Conservation (phyloP, 1,284 basidiomycete genomes). For the Rhodofomes roseus region DNA sequence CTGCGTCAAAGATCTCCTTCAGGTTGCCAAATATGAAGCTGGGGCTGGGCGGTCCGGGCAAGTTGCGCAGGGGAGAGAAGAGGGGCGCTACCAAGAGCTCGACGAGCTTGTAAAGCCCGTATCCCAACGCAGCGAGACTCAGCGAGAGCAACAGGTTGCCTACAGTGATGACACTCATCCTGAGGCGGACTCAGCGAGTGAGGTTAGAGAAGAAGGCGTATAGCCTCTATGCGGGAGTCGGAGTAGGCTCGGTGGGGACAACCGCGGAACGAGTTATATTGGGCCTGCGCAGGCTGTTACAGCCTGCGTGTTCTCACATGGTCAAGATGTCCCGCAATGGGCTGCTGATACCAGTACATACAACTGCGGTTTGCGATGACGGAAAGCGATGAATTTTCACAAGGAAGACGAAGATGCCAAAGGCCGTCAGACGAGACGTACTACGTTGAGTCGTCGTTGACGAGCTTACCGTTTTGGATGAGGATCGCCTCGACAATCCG, state of each 20-base stretch:
- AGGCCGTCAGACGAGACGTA: no score
- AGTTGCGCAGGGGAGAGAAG: slow-evolving; percentile 39
- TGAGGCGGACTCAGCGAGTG: background rate
- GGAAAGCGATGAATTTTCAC: no score
- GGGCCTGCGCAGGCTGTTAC: background rate
- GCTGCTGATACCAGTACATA: no score
- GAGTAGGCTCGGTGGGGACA: background rate
- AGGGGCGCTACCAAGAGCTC: slow-evolving; percentile 13
- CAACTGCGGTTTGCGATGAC: no score
- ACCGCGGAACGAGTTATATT: background rate
- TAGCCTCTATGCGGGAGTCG: background rate
- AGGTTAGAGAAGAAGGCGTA: background rate
- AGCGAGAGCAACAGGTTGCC: background rate
- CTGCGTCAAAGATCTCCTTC: slow-evolving; percentile 37
- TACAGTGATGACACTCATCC: background rate
- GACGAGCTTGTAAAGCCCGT: slow-evolving; percentile 10
- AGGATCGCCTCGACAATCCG: background rate
- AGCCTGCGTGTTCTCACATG: background rate
- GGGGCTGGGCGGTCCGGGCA: slow-evolving; percentile 48
- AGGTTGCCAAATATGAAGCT: slow-evolving; percentile 55
- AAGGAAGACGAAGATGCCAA: no score
- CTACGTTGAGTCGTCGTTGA: no score
- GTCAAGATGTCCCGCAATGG: no score
- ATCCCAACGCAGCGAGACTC: background rate
- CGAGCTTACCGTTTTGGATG: background rate